Conservation (phyloP, 768 basidiomycete genomes). For the Rhodotorula diobovata region DNA sequence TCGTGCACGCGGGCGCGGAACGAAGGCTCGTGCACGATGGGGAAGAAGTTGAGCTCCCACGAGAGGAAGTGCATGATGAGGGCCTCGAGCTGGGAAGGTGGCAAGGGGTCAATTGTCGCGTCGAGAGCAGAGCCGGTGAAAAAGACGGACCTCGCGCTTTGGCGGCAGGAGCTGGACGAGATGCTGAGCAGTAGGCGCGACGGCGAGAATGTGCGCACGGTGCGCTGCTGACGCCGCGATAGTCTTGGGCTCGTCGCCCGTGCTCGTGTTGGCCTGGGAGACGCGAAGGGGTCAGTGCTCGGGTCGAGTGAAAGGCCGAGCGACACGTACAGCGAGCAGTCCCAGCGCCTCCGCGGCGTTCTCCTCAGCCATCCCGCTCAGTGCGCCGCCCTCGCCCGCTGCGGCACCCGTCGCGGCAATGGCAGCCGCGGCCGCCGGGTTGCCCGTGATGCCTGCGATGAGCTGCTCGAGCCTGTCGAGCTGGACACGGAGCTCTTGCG, state of each 20-base stretch:
- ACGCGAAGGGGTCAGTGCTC: too few relatives aligned
- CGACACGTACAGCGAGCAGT: constrained; percentile 9
- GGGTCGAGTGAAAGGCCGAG: too few relatives aligned
- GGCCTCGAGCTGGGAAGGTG: constrained; percentile 21
- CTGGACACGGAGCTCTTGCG: constrained; percentile 26
- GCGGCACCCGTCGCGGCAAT: not conserved
- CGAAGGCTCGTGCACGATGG: constrained; percentile 30
- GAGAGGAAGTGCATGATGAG: constrained; percentile 28
- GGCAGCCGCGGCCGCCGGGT: not conserved
- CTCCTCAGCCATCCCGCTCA: not conserved
- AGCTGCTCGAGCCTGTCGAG: constrained; percentile 32
- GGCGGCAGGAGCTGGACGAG: constrained; percentile 17
- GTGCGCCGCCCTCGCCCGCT: not conserved
- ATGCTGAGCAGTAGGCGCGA: constrained; percentile 1
- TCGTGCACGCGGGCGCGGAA: constrained; percentile 16
- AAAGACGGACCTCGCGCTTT: constrained; percentile 16
- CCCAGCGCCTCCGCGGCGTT: constrained; percentile 13
- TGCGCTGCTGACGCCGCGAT: not conserved
- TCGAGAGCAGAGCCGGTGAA: too few relatives aligned
- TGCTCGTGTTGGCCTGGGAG: constrained; percentile 6
- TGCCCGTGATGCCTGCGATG: constrained; percentile 1
- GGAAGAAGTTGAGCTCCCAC: constrained; percentile 20
- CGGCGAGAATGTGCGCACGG: constrained; percentile 6
- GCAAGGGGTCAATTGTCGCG: not conserved
- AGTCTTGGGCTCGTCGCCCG: not conserved